These are phyloP conservation scores for Tubosaeta sp. DNA, from an alignment of 768 basidiomycete species.

Conservation along the genomic window DNA sequence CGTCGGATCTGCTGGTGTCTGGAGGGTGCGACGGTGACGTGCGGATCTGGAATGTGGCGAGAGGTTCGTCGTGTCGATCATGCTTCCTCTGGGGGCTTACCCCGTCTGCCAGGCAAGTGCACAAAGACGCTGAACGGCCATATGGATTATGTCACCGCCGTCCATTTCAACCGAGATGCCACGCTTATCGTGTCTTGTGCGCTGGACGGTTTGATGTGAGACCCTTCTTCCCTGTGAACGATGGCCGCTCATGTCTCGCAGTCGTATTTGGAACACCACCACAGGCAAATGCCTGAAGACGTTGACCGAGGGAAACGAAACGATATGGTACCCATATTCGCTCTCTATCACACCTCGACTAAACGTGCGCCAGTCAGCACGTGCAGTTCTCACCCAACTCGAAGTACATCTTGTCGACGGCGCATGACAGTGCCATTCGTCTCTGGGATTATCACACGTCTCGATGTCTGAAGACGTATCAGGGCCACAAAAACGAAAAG, in stretches of 20 bases:
- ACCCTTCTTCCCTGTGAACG: slow-evolving; percentile 22
- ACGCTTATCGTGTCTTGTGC: slow-evolving; percentile 89
- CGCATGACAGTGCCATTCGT: slow-evolving; percentile 89
- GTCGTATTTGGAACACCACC: slow-evolving; percentile 92
- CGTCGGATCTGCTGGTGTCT: slow-evolving; percentile 85
- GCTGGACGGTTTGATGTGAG: slow-evolving; percentile 89
- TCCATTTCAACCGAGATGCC: slow-evolving; percentile 91
- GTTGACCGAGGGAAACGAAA: slow-evolving; percentile 83
- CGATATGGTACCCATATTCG: slow-evolving; percentile 55
- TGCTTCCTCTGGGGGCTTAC: background rate
- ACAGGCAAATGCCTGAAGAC: slow-evolving; percentile 97
- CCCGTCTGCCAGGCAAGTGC: slow-evolving; percentile 56
- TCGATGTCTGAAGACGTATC: slow-evolving; percentile 86
- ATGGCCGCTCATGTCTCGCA: slow-evolving; percentile 29
- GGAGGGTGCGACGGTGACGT: slow-evolving; percentile 93
- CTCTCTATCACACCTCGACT: background rate
- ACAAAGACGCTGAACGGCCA: slow-evolving; percentile 88
- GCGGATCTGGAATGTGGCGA: slow-evolving; percentile 84
- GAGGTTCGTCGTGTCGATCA: slow-evolving; percentile 45
- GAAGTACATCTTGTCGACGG: slow-evolving; percentile 89
- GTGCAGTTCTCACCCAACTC: slow-evolving; percentile 96
- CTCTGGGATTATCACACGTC: slow-evolving; percentile 95
- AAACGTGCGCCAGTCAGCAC: slow-evolving; percentile 55
- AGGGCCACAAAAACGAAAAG: slow-evolving; percentile 75
- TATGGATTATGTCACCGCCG: slow-evolving; percentile 90